Conservation (phyloP, 2,329 filamentous ascomycete genomes). For the Fusarium siculi region DNA sequence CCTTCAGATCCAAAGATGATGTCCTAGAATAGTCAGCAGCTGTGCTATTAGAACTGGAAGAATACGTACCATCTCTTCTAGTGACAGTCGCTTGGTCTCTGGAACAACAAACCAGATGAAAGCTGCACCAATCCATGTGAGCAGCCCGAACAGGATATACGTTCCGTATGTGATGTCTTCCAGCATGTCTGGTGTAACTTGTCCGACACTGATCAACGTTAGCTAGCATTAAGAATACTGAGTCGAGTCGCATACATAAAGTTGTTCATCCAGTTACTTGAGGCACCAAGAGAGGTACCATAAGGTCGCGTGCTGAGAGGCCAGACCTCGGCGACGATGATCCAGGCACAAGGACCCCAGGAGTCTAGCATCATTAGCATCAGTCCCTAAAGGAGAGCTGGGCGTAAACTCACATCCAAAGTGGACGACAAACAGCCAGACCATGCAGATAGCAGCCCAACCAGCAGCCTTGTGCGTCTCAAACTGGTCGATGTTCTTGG, state of each 20-base stretch:
- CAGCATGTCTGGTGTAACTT: constrained; percentile 77
- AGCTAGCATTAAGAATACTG: not conserved
- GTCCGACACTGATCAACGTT: constrained; percentile 60
- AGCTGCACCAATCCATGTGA: constrained; percentile 70
- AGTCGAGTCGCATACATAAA: constrained; percentile 54
- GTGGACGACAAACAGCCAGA: constrained; percentile 79
- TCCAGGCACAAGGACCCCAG: constrained; percentile 81
- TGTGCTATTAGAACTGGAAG: rapidly evolving
- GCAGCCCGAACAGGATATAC: constrained; percentile 74
- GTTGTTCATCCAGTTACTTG: constrained; percentile 72
- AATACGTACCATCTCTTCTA: constrained; percentile 69
- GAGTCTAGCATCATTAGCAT: constrained; percentile 53
- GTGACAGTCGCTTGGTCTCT: constrained; percentile 70
- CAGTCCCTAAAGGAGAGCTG: rapidly evolving
- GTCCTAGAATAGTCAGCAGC: constrained; percentile 55
- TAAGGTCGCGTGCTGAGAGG: constrained; percentile 76
- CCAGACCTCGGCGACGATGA: constrained; percentile 80
- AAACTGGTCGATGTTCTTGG: constrained; percentile 70
- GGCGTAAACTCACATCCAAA: constrained; percentile 64
- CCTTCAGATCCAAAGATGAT: constrained; percentile 74
- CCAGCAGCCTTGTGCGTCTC: constrained; percentile 66
- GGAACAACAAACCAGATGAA: constrained; percentile 73
- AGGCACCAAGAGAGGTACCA: constrained; percentile 75
- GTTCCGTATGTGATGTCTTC: constrained; percentile 73
- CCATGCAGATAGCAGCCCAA: constrained; percentile 75